Percentiles rank a stretch among this genome's conserved stretches.
Evolutionary conservation across 208 protist genomes (phyloP).

Genomic region (Vickermania spadyakhi): DNA sequence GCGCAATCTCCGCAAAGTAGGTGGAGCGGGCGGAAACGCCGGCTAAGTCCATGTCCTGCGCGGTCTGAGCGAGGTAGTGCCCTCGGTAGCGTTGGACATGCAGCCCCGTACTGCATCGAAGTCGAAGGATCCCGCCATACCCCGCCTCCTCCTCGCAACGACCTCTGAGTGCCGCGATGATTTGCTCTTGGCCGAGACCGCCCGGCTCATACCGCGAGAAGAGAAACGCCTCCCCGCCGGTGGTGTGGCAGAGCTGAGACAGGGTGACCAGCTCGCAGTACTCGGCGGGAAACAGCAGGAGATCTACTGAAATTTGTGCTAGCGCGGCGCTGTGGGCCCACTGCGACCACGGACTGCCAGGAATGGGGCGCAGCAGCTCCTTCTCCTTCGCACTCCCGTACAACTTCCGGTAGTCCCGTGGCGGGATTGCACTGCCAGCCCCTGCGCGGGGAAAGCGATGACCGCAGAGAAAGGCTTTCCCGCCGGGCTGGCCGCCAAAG

Average conservation of each 20-base stretch:
- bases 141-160: constrained; percentile 71
- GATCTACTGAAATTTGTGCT: constrained; percentile 83
- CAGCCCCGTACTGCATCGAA: constrained; percentile 83
- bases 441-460: constrained; percentile 50
- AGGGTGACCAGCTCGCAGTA: constrained; percentile 86
- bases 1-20: constrained; percentile 89
- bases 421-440: constrained; percentile 38
- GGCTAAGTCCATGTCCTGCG: constrained; percentile 88
- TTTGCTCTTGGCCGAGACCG: background rate
- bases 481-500: constrained; percentile 65
- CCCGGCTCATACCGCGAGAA: constrained; percentile 54
- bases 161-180: constrained; percentile 44
- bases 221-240: constrained; percentile 63
- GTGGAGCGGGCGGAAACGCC: constrained; percentile 54
- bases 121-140: constrained; percentile 86
- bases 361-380: constrained; percentile 68
- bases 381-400: constrained; percentile 86
- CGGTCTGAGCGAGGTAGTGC: constrained; percentile 73
- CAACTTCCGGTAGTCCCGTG: constrained; percentile 75
- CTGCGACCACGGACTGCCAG: constrained; percentile 68
- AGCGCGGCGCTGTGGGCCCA: constrained; percentile 57
- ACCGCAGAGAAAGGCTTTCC: constrained; percentile 53
- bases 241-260: constrained; percentile 68
- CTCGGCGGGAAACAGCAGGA: constrained; percentile 74
- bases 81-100: constrained; percentile 77